Conservation (phyloP, 1,139 yeast species). For the Wickerhamomyces sp. region DNA sequence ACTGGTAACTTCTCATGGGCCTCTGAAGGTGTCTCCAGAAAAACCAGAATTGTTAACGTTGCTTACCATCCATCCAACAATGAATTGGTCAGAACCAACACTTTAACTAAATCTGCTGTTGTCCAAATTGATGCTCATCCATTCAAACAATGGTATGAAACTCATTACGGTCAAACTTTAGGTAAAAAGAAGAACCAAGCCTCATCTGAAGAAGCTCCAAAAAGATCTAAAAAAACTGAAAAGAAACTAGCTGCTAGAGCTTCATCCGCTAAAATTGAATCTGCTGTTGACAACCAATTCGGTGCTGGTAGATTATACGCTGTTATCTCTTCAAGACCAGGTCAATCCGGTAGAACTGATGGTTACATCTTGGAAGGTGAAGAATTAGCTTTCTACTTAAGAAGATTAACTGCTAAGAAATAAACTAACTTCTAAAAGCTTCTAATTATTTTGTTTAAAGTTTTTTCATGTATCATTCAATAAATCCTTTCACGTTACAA, state of each 20-base stretch:
- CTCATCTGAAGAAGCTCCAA: conserved; percentile 47
- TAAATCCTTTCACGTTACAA: conserved; percentile 23
- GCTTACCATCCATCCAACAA: conserved; percentile 99
- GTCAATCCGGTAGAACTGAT: conserved; percentile 99
- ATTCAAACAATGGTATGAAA: conserved; percentile 98
- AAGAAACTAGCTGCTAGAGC: conserved; percentile 93
- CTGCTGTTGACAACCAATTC: conserved; percentile 92
- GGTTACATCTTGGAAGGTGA: conserved; percentile 99
- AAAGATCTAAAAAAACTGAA: conserved; percentile 79
- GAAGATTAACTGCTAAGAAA: conserved; percentile 99
- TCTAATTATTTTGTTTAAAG: conserved; percentile 14
- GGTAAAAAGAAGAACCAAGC: conserved; percentile 58
- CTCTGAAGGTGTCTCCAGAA: conserved; percentile 96
- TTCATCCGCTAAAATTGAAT: conserved; percentile 77
- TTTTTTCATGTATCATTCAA: conserved; percentile 23
- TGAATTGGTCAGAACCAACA: conserved; percentile 99
- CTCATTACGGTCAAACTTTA: conserved; percentile 92
- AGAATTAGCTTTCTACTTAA: conserved; percentile 99
- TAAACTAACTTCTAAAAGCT: conserved; percentile 40
- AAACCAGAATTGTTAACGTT: conserved; percentile 98
- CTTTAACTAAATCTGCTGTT: conserved; percentile 97
- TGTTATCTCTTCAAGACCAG: conserved; percentile 98
- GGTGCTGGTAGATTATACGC: conserved; percentile 99
- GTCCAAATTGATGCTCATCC: conserved; percentile 99
- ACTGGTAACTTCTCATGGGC: conserved; percentile 99